These are phyloP conservation scores for Neurospora cerealis DNA, from an alignment of 495 filamentous ascomycete species.

Conservation along the genomic window DNA sequence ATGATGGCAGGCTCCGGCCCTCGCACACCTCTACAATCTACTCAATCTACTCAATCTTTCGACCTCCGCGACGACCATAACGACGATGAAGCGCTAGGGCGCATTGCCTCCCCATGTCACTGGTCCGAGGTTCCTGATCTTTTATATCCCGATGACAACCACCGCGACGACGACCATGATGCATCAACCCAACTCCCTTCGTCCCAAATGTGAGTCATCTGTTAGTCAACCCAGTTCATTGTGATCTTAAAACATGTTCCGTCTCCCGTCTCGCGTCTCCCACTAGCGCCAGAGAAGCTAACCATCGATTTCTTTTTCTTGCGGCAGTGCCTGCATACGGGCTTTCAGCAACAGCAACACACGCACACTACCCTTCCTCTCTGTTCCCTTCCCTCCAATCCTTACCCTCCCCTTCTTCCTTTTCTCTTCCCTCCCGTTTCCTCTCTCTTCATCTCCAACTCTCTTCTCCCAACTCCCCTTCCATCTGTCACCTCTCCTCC, in stretches of 20 bases:
- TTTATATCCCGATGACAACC: no score
- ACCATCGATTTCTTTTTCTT: background rate
- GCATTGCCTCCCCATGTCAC: no score
- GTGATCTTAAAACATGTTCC: background rate
- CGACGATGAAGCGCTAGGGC: conserved; percentile 1
- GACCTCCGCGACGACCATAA: no score
- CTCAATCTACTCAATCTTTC: background rate
- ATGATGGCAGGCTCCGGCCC: background rate
- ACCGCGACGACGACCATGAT: background rate
- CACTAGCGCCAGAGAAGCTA: background rate
- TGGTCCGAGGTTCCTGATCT: no score
- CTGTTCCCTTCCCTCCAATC: background rate
- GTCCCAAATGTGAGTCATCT: background rate
- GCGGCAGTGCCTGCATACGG: background rate
- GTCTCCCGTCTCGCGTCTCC: background rate
- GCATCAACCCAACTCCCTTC: background rate
- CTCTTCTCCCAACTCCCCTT: background rate
- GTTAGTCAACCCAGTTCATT: background rate
- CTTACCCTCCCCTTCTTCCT: no score
- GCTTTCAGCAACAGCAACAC: background rate
- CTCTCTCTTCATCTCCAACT: background rate
- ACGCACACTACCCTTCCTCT: background rate
- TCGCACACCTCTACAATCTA: background rate
- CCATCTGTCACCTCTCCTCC: background rate
- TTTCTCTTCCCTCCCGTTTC: background rate